A percentile compares a stretch with the other conserved stretches of the same genome.
phyloP scores from a whole-genome alignment of 768 basidiomycete genomes.

The Macrolepiota dolichaula region DNA sequence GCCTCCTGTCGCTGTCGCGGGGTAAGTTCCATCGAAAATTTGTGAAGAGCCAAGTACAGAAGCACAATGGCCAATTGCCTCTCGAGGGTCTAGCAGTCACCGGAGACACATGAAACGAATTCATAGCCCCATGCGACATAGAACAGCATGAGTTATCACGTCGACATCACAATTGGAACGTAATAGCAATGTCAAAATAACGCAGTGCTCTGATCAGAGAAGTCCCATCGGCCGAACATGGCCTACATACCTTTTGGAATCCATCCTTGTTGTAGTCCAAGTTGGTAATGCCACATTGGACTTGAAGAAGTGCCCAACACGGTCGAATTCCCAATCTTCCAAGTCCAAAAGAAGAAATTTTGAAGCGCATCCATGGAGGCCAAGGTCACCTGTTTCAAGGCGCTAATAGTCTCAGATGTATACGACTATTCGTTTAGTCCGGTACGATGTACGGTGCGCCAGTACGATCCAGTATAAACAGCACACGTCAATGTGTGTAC shows the following conservation, averaged over 20 bases:
- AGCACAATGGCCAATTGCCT: slow-evolving; percentile 43
- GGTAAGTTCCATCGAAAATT: slow-evolving; percentile 51
- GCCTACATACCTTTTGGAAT: slow-evolving; percentile 60
- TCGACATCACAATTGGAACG: neutral
- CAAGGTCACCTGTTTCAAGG: slow-evolving; percentile 63
- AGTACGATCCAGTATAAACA: slow-evolving; percentile 3
- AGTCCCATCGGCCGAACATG: neutral
- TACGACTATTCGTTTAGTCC: slow-evolving; percentile 40
- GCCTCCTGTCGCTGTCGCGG: slow-evolving; percentile 71
- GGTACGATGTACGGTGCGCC: slow-evolving; percentile 8
- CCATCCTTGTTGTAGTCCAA: slow-evolving; percentile 86
- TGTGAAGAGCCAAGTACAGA: slow-evolving; percentile 32
- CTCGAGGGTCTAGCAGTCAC: slow-evolving; percentile 37
- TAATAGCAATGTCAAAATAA: neutral
- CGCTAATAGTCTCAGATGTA: slow-evolving; percentile 50
- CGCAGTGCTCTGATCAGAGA: neutral
- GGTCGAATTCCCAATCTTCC: slow-evolving; percentile 89
- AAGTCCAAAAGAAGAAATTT: slow-evolving; percentile 97
- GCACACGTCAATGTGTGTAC: neutral
- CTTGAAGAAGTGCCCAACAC: slow-evolving; percentile 60
- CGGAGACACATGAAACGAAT: neutral
- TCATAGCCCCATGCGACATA: neutral
- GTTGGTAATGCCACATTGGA: slow-evolving; percentile 86
- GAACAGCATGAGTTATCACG: neutral
- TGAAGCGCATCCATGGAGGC: slow-evolving; percentile 88